Conservation (phyloP, 169 alveolate genomes). For the Eimeria necatrix region DNA sequence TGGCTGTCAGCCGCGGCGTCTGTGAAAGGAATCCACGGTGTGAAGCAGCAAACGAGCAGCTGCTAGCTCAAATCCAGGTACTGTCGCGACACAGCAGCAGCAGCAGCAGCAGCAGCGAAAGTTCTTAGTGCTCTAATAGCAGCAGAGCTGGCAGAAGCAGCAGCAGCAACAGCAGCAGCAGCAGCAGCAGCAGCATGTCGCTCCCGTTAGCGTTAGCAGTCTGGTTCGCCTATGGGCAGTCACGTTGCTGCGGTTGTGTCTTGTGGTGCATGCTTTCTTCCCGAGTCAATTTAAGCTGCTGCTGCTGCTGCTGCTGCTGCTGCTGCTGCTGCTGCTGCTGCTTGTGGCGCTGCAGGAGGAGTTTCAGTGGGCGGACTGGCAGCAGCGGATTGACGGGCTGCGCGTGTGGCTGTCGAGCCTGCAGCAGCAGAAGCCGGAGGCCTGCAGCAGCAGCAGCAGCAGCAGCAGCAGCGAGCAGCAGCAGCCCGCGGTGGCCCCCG, state of each 20-base stretch:
- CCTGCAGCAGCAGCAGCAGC: conserved; percentile 38
- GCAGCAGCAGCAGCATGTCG: not conserved
- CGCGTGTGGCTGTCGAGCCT: conserved; percentile 73
- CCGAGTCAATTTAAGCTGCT: not conserved
- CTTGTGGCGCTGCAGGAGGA: conserved; percentile 67
- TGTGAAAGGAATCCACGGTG: conserved; percentile 62
- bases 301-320: conserved; percentile 41
- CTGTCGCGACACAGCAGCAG: conserved; percentile 35
- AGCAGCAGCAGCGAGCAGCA: conserved; percentile 40
- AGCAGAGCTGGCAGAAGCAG: conserved; percentile 40
- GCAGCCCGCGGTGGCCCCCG: conserved; percentile 32
- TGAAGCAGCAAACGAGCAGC: conserved; percentile 75
- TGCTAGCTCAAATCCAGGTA: conserved; percentile 49
- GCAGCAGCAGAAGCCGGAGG: conserved; percentile 15
- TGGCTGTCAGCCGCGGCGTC: conserved; percentile 75
- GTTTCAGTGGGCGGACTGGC: conserved; percentile 76
- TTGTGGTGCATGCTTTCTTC: not conserved
- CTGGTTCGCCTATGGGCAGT: not conserved
- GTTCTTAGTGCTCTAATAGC: not conserved
- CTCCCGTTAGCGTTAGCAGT: not conserved
- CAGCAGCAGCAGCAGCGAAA: conserved; percentile 31
- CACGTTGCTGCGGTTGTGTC: not conserved
- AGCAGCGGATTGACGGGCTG: conserved; percentile 69
- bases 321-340: conserved; percentile 58
- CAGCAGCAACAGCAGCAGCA: conserved; percentile 41